These are phyloP conservation scores for Agaricus sinodeliciosus DNA, from an alignment of 768 basidiomycete genomes.

Conservation along the genomic window DNA sequence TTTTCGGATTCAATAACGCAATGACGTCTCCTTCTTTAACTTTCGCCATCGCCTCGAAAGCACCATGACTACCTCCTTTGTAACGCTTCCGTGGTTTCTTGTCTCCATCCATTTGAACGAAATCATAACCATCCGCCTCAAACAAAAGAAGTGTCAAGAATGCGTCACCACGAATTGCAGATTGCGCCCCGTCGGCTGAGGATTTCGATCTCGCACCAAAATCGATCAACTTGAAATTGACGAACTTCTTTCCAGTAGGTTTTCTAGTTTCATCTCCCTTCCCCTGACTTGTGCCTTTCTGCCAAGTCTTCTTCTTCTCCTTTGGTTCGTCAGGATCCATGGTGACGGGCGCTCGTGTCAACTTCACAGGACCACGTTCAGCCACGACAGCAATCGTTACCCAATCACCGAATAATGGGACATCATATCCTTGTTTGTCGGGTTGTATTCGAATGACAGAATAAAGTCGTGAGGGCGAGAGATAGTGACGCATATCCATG, in stretches of 20 bases:
- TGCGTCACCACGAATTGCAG: slow-evolving; percentile 73
- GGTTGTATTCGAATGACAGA: slow-evolving; percentile 73
- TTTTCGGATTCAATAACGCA: slow-evolving; percentile 80
- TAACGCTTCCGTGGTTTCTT: slow-evolving; percentile 58
- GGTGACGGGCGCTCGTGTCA: slow-evolving; percentile 61
- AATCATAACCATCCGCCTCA: slow-evolving; percentile 72
- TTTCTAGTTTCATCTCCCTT: slow-evolving; percentile 26
- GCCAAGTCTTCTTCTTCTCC: slow-evolving; percentile 25
- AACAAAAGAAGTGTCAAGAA: slow-evolving; percentile 80
- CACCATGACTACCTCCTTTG: slow-evolving; percentile 86
- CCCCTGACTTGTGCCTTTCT: slow-evolving; percentile 31
- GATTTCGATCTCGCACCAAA: slow-evolving; percentile 60
- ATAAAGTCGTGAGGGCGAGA: slow-evolving; percentile 87
- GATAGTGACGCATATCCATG: slow-evolving; percentile 75
- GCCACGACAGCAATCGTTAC: slow-evolving; percentile 94
- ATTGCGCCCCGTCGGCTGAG: slow-evolving; percentile 48
- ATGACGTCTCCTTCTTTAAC: slow-evolving; percentile 86
- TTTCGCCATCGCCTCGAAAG: slow-evolving; percentile 84
- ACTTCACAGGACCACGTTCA: slow-evolving; percentile 75
- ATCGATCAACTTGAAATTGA: slow-evolving; percentile 80
- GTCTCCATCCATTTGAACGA: slow-evolving; percentile 44
- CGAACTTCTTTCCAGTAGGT: slow-evolving; percentile 67
- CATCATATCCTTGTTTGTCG: slow-evolving; percentile 80
- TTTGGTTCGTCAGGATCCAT: slow-evolving; percentile 40
- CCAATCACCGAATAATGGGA: slow-evolving; percentile 92